Evolutionary conservation across 768 basidiomycete species (phyloP), one percentile per base, ranked within the genome.

Genomic region (Podaxis sp.): DNA sequence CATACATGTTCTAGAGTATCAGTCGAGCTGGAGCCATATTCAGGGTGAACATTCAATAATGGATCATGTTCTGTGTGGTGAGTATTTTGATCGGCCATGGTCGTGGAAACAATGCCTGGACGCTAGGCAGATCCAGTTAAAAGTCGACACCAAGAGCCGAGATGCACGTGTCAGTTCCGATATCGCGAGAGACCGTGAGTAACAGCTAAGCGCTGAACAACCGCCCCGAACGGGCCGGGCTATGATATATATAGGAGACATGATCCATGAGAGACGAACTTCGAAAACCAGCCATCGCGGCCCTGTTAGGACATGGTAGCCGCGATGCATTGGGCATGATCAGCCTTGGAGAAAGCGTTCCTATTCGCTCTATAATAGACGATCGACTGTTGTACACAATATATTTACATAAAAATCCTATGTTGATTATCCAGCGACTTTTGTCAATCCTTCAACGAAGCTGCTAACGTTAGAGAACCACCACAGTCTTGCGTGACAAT

Each of bases 401-500:
- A 46, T 46, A 46, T 46, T 19, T 19, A 46, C 44, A 46, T 15
- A 19, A 9, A n/a, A n/a, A 19, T 19, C 19, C 17, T 46, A 46
- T 33, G 17, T 9, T 19, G 44, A 46, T 22, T 46, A n/a, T 46
- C 44, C 19, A 33, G 33, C 33, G 33, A 33, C 8, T 9, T 9
- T 33, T 33, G 33, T 2, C 33, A 33, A 33, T 33, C 33, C 33
- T 33, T 33, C 8, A 9, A 33, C 8, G 30, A 33, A 33, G 30
- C 7, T 33, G 33, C 33, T 33, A 3, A 2, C 33, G n/a, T 44
- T 26, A 28, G 33, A 85, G 70, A 57, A 74, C 74, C 74, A 63
- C 93, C 93, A 56, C 79, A 83, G 26, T 76, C 73, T 26, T 73
- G 71, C 66, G 95, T 90, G 33, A 69, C 72, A 65, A 95, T 75